Percentiles rank a stretch among this genome's conserved stretches.
Conservation (phyloP, 495 filamentous ascomycete species). For the Chaetomium cochliodes region DNA sequence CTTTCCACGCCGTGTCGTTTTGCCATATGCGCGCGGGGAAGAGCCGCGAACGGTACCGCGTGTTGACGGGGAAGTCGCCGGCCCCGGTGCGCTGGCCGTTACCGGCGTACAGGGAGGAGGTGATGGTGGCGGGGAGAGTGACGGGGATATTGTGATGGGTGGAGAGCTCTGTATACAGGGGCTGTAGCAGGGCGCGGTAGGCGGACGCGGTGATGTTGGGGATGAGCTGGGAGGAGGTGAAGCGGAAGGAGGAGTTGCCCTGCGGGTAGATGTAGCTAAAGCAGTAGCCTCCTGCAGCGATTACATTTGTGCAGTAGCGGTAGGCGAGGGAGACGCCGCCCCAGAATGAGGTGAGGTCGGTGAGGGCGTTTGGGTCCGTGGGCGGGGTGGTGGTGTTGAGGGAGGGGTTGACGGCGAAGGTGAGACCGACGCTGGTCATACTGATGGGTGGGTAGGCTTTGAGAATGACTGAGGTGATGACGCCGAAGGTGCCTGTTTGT, state of each 20-base stretch:
- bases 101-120: slow-evolving; percentile 29
- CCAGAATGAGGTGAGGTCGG: slow-evolving; percentile 53
- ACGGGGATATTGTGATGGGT: slow-evolving; percentile 33
- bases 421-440: slow-evolving; percentile 24
- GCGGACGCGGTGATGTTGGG: slow-evolving; percentile 33
- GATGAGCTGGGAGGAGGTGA: slow-evolving; percentile 35
- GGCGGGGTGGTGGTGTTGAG: slow-evolving; percentile 16
- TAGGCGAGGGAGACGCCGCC: slow-evolving; percentile 44
- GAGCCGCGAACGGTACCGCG: slow-evolving; percentile 51
- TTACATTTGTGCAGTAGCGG: slow-evolving; percentile 36
- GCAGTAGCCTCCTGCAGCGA: slow-evolving; percentile 44
- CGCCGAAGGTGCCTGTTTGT: slow-evolving; percentile 48
- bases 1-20: slow-evolving; percentile 43
- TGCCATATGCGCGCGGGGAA: slow-evolving; percentile 53
- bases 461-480: slow-evolving; percentile 51
- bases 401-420: slow-evolving; percentile 6
- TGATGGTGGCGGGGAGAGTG: slow-evolving; percentile 28
- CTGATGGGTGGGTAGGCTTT: slow-evolving; percentile 42
- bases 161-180: slow-evolving; percentile 44
- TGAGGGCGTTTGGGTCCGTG: slow-evolving; percentile 26
- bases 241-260: slow-evolving; percentile 36
- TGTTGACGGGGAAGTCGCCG: slow-evolving; percentile 30
- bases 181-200: slow-evolving; percentile 43
- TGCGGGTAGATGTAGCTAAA: slow-evolving; percentile 43
- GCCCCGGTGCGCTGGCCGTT: slow-evolving; percentile 17